phyloP scores from a whole-genome alignment of 768 basidiomycete species.

The Chalciporus pseudorubinellus region DNA sequence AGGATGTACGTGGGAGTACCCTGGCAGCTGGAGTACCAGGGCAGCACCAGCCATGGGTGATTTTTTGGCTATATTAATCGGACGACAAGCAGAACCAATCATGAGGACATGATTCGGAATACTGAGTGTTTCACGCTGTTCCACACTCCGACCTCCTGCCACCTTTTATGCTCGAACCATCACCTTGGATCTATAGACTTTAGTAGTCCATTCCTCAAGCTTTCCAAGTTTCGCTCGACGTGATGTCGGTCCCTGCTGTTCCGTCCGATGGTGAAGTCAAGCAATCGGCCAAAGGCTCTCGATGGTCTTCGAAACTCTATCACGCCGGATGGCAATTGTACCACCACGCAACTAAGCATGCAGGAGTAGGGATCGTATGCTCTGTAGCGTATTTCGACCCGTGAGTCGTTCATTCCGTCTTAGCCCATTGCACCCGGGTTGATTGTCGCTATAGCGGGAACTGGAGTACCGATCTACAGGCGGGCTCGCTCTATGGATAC shows the following conservation, averaged over 20 bases:
- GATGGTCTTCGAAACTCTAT: constrained; percentile 22
- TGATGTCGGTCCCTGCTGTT: constrained; percentile 14
- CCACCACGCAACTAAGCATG: constrained; percentile 61
- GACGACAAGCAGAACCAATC: neutral
- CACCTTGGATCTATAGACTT: neutral
- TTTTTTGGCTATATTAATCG: no score
- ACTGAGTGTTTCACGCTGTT: neutral
- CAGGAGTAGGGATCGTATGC: constrained; percentile 83
- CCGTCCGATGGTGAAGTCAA: constrained; percentile 3
- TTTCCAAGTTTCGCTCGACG: neutral
- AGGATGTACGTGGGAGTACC: no score
- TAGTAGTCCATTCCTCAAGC: neutral
- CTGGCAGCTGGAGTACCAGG: no score
- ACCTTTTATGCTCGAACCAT: constrained; percentile 4
- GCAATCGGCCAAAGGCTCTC: neutral
- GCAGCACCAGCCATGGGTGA: no score
- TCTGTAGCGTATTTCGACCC: constrained; percentile 89
- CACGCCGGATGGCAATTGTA: constrained; percentile 31
- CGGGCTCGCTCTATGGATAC: constrained; percentile 84
- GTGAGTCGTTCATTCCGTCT: constrained; percentile 40
- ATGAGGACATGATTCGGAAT: neutral
- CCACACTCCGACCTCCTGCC: neutral
- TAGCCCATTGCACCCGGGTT: neutral
- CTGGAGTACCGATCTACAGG: constrained; percentile 88
- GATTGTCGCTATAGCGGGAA: constrained; percentile 54